These are phyloP conservation scores for Gamsiella multidivaricata DNA, from an alignment of 192 early-diverging fungal genomes.

Conservation along the genomic window DNA sequence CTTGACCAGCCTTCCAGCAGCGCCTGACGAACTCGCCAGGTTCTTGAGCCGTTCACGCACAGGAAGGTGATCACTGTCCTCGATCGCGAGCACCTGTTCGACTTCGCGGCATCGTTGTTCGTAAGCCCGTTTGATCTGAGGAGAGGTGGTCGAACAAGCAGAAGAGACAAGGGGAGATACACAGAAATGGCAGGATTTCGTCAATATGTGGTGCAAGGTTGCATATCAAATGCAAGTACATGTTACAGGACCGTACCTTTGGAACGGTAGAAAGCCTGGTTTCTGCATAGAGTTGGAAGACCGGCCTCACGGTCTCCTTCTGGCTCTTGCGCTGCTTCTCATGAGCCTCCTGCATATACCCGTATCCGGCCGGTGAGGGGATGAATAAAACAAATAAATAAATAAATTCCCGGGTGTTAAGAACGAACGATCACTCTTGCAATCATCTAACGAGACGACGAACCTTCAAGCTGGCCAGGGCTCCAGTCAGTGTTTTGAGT, in stretches of 20 bases:
- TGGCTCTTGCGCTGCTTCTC: conserved; percentile 45
- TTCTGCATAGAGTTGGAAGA: conserved; percentile 50
- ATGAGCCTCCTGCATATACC: conserved; percentile 28
- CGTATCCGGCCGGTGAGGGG: background rate
- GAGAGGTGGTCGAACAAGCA: background rate
- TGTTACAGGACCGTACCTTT: conserved; percentile 26
- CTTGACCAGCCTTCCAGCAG: conserved; percentile 45
- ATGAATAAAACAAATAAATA: background rate
- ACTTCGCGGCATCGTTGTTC: conserved; percentile 46
- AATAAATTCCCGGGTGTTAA: background rate
- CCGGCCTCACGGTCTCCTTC: conserved; percentile 38
- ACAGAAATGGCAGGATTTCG: background rate
- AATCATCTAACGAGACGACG: too few species aligned
- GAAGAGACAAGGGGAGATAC: background rate
- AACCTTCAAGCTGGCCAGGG: conserved; percentile 36
- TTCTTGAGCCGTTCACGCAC: conserved; percentile 48
- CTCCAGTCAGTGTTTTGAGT: conserved; percentile 18
- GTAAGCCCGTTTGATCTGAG: conserved; percentile 37
- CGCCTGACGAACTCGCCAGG: conserved; percentile 37
- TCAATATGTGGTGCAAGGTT: too few species aligned
- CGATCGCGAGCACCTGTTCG: conserved; percentile 30
- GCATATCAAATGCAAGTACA: too few species aligned
- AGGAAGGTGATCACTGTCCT: conserved; percentile 46
- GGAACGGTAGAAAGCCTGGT: conserved; percentile 45
- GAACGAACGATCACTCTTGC: background rate